Conservation (phyloP, 441 rosid species). For the Syzygium syzygioides region DNA sequence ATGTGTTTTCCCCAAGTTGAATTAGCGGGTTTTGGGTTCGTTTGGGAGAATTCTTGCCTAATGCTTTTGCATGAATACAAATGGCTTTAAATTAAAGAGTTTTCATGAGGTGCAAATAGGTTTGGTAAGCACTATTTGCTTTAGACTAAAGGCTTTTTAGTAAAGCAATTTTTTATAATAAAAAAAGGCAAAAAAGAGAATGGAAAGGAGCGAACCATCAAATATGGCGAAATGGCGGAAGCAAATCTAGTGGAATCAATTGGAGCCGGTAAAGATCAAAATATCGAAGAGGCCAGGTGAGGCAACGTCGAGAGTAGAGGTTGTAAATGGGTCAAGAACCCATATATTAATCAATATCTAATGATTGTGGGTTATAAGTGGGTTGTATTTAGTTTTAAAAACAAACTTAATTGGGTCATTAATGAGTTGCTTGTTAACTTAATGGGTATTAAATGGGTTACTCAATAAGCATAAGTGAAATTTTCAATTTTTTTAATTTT, state of each 20-base stretch:
- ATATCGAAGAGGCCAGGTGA: neutral
- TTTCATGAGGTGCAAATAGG: neutral
- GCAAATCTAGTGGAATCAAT: neutral
- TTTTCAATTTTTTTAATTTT: too few species aligned
- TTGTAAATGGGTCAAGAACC: too few species aligned
- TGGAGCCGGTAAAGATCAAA: neutral
- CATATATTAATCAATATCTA: too few species aligned
- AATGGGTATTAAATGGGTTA: too few species aligned
- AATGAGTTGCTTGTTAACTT: too few species aligned
- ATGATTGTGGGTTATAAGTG: too few species aligned
- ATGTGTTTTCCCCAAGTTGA: neutral
- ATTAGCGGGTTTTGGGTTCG: neutral
- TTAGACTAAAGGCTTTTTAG: neutral
- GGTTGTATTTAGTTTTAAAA: too few species aligned
- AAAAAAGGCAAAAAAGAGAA: neutral
- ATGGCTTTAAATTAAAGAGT: neutral
- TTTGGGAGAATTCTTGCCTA: neutral
- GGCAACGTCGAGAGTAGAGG: neutral
- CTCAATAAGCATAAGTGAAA: too few species aligned
- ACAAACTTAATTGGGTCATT: too few species aligned
- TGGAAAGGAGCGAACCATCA: neutral
- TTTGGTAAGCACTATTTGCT: neutral
- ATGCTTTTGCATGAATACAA: neutral
- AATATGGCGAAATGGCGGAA: rapidly evolving
- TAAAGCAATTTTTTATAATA: neutral